phyloP scores from a whole-genome alignment of 225 moss, liverwort and hornwort species.

The Lunularia cruciata region DNA sequence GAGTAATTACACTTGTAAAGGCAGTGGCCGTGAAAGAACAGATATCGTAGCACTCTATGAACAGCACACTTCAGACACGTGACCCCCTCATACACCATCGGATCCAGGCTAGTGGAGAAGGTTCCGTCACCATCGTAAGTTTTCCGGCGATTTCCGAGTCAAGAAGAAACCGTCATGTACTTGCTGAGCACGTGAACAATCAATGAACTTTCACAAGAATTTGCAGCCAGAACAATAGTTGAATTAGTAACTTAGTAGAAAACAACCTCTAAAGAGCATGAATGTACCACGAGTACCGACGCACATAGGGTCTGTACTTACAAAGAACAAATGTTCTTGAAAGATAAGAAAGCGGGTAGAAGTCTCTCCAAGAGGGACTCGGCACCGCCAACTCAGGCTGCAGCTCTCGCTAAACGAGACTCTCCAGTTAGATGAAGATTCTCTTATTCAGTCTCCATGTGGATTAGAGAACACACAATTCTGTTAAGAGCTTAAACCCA shows the following conservation, averaged over 20 bases:
- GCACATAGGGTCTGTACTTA: not conserved
- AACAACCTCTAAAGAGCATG: not conserved
- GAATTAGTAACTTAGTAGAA: not conserved
- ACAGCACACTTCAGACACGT: not conserved
- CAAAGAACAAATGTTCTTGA: constrained; percentile 1
- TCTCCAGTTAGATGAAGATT: constrained; percentile 8
- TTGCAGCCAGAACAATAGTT: not conserved
- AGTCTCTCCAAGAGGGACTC: not conserved
- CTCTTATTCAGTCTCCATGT: not conserved
- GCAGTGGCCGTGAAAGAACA: not conserved
- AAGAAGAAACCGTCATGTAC: not conserved
- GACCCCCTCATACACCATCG: not conserved
- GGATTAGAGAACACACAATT: not conserved
- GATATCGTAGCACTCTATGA: not conserved
- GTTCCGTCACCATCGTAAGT: not conserved
- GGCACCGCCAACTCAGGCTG: not conserved
- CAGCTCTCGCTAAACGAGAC: not conserved
- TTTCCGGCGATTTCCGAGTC: not conserved
- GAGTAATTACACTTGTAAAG: not conserved
- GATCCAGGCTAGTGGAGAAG: constrained; percentile 3
- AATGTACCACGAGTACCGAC: not conserved
- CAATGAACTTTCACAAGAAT: not conserved
- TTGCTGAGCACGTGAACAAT: not conserved
- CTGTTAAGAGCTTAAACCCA: not conserved
- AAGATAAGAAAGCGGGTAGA: not conserved